Conservation (phyloP, 2,329 filamentous ascomycete genomes). For the Phoma sp. region DNA sequence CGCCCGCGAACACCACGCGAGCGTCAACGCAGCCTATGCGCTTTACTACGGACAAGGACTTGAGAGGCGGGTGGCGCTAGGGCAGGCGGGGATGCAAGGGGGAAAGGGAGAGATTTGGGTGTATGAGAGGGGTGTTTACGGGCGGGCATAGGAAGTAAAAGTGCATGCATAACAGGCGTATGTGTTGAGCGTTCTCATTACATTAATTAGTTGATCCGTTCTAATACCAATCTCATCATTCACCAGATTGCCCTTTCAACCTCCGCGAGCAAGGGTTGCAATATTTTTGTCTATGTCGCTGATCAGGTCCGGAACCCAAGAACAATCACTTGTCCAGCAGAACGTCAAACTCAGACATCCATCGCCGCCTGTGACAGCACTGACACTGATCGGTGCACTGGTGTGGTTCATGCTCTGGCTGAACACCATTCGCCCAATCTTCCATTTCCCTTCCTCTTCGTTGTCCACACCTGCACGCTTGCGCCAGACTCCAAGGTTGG, state of each 20-base stretch:
- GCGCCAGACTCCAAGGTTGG: slow-evolving; percentile 53
- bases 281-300: no score
- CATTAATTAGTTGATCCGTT: not conserved
- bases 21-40: slow-evolving; percentile 28
- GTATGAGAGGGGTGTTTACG: slow-evolving; percentile 22
- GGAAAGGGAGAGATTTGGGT: slow-evolving; percentile 20
- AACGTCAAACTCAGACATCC: slow-evolving; percentile 51
- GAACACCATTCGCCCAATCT: slow-evolving; percentile 52
- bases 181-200: not conserved
- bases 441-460: slow-evolving; percentile 16
- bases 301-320: no score
- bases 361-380: slow-evolving; percentile 53
- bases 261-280: not conserved
- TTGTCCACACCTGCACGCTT: not conserved
- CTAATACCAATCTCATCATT: not conserved
- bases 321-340: slow-evolving; percentile 45
- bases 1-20: slow-evolving; percentile 30
- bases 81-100: not conserved
- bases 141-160: not conserved
- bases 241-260: not conserved
- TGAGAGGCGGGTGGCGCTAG: not conserved
- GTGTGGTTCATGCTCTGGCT: slow-evolving; percentile 53
- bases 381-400: slow-evolving; percentile 49
- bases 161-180: no score
- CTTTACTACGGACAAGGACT: slow-evolving; percentile 28